Conservation (phyloP, 2,329 filamentous ascomycete genomes). For the Trichothecium roseum region DNA sequence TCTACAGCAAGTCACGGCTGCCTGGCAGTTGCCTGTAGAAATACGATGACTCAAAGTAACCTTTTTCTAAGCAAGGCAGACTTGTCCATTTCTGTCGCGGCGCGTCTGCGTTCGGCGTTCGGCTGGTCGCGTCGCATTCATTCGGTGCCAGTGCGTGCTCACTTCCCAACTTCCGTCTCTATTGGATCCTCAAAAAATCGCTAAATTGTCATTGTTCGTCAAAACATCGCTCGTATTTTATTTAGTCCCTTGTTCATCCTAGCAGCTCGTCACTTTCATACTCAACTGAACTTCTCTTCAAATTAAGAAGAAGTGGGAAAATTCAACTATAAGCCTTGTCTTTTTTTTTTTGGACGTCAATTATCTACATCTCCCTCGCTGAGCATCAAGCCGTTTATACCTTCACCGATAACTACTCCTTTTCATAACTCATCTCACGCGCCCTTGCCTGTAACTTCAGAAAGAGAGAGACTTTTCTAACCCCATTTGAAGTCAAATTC, state of each 20-base stretch:
- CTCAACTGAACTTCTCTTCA: slow-evolving; percentile 5
- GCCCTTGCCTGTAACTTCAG: no score
- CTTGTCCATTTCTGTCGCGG: slow-evolving; percentile 5
- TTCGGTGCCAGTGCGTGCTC: neutral
- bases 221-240: slow-evolving; percentile 5
- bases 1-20: slow-evolving; percentile 15
- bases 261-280: slow-evolving; percentile 2
- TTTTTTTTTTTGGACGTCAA: no score
- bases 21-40: slow-evolving; percentile 14
- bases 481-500: no score
- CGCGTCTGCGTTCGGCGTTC: neutral
- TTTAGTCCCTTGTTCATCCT: slow-evolving; percentile 6
- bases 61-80: slow-evolving; percentile 12
- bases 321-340: no score
- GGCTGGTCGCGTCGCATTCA: slow-evolving; percentile 15
- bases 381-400: no score
- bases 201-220: slow-evolving; percentile 7
- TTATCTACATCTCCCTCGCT: no score
- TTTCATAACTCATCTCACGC: neutral
- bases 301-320: no score
- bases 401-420: slow-evolving; percentile 1
- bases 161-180: no score
- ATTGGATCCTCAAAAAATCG: neutral
- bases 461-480: no score
- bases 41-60: slow-evolving; percentile 16